Base-by-base conservation (phyloP, 495 filamentous ascomycete genomes). In the Hypomontagnella submonticulosa region DNA sequence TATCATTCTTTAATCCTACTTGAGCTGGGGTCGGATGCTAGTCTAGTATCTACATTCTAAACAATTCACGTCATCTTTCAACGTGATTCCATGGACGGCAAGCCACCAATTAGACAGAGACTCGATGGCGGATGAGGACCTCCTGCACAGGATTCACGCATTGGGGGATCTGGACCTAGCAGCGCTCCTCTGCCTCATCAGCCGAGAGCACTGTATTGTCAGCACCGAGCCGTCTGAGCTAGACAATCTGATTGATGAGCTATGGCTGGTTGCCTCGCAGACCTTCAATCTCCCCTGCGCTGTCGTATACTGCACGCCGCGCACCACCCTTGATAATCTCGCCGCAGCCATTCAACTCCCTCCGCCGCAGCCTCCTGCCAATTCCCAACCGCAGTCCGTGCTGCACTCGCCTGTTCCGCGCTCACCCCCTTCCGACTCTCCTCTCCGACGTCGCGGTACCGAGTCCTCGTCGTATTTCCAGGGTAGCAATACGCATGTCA, bases 91-190 rank as follows among this genome's bases (percentile, higher is more conserved):
- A 67, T 67, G 63, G 68, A 67, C 46, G 47, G n/a, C 44, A 30
- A 53, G 5, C 19, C 15, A 38, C 40, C 34, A 34, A 49, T 12
- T 33, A 41, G 27, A 60, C 56, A 63, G 18, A 52, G 41, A 69
- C 53, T 63, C 72, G 69, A 92, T 92, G 90, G 87, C 88, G 73
- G 77, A 86, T 63, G 75, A 78, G 71, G 73, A 72, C 40, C 78
- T 93, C 43, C 76, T 86, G 52, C 80, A 85, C 18, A 85, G 88
- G 74, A 81, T 93, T 52, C 88, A 90, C 73, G 81, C 83, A 44
- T 80, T 98, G 40, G 92, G 90, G 54, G 95, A 97, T 76, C 82
- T 97, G 44, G 93, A 97, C 76, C 85, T 99, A 40, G 95, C 95
- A 20, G 77, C 89, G 10, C 82, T 97, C 16, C 81, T 97, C 48